A percentile compares a stretch with the other conserved stretches of the same genome.
phyloP scores from a whole-genome alignment of 495 filamentous ascomycete species.

The Chaetomium fimeti region DNA sequence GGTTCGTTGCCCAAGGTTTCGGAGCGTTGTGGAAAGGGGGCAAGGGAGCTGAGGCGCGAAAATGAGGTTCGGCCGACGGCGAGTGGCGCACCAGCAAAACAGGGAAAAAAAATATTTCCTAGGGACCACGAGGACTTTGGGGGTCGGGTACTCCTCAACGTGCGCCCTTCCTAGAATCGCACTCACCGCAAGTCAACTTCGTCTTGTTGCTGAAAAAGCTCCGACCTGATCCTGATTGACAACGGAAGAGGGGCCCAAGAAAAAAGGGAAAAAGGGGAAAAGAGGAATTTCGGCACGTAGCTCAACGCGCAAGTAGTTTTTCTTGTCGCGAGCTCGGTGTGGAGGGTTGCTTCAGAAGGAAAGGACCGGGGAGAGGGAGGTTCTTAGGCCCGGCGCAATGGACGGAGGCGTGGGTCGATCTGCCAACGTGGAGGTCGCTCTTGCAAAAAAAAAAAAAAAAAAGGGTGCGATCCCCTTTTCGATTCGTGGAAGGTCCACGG shows the following conservation, averaged over 20 bases:
- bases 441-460: slow-evolving; percentile 15
- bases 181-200: slow-evolving; percentile 27
- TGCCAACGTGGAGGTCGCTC: slow-evolving; percentile 29
- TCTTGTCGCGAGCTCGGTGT: slow-evolving; percentile 33
- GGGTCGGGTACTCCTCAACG: slow-evolving; percentile 9
- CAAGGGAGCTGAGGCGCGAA: slow-evolving; percentile 17
- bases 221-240: slow-evolving; percentile 24
- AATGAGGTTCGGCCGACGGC: slow-evolving; percentile 14
- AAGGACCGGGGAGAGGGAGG: slow-evolving; percentile 37
- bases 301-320: slow-evolving; percentile 28
- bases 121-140: slow-evolving; percentile 3
- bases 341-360: slow-evolving; percentile 37
- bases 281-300: slow-evolving; percentile 29
- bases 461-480: slow-evolving; percentile 30
- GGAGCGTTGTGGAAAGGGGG: slow-evolving; percentile 16
- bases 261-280: slow-evolving; percentile 24
- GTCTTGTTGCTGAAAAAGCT: slow-evolving; percentile 17
- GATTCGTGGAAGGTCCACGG: slow-evolving; percentile 22
- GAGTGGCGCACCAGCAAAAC: slow-evolving; percentile 28
- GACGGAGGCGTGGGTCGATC: slow-evolving; percentile 40
- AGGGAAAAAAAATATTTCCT: slow-evolving; percentile 28
- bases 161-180: slow-evolving; percentile 11
- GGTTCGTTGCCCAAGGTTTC: slow-evolving; percentile 12
- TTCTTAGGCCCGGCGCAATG: slow-evolving; percentile 38
- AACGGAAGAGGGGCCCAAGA: slow-evolving; percentile 22